Evolutionary conservation across 306 rosid genomes (phyloP).

Genomic region (Begonia masoniana): DNA sequence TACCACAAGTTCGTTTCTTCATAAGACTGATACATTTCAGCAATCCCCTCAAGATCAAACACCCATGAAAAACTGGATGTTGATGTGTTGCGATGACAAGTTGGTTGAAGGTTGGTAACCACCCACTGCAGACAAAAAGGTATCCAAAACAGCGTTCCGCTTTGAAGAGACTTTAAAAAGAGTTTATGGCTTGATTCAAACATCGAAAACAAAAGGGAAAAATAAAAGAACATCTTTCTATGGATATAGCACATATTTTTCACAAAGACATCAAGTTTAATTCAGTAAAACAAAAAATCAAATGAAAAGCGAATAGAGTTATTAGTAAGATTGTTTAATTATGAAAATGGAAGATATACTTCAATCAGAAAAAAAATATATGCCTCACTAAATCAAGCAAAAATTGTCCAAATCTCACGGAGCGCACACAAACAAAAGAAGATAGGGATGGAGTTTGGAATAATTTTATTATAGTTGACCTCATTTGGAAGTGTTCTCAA

Average conservation of each 20-base stretch:
- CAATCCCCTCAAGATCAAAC: constrained; percentile 73
- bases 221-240: neutral
- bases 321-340: too few species aligned
- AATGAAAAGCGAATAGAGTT: too few species aligned
- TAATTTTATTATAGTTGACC: constrained; percentile 22
- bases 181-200: too few species aligned
- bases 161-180: constrained; percentile 52
- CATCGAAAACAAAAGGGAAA: neutral
- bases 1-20: constrained; percentile 92
- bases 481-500: constrained; percentile 58
- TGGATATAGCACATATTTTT: too few species aligned
- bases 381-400: too few species aligned
- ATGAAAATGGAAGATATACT: too few species aligned
- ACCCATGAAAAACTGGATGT: constrained; percentile 61
- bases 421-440: neutral
- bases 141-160: constrained; percentile 25
- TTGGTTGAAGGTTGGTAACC: constrained; percentile 72
- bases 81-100: constrained; percentile 29
- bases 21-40: constrained; percentile 83
- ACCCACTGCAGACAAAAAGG: constrained; percentile 62
- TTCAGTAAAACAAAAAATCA: too few species aligned
- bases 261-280: too few species aligned
- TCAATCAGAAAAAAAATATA: too few species aligned
- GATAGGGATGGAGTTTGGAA: too few species aligned
- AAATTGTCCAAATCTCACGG: neutral